Conservation (phyloP, 2,329 filamentous ascomycete species). For the Aspergillus intermedius region DNA sequence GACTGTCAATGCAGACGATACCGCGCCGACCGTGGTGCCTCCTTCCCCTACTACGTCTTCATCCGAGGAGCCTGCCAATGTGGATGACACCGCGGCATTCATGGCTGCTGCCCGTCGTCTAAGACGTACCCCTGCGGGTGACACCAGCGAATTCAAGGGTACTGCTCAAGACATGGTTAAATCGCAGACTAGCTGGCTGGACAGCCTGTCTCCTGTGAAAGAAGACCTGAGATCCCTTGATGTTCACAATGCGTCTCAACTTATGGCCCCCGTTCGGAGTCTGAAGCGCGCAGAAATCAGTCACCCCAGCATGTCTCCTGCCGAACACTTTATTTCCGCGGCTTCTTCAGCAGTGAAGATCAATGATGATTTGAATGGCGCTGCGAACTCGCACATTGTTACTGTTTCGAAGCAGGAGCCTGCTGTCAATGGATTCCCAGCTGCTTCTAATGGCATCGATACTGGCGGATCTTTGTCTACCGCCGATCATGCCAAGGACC, state of each 20-base stretch:
- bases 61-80: constrained; percentile 4
- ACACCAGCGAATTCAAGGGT: background rate
- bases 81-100: constrained; percentile 23
- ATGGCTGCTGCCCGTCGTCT: constrained; percentile 18
- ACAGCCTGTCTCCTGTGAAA: background rate
- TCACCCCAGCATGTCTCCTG: background rate
- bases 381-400: background rate
- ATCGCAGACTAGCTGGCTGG: too few relatives aligned
- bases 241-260: background rate
- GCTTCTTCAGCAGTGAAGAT: background rate
- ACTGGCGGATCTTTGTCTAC: background rate
- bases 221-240: background rate
- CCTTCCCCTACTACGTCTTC: background rate
- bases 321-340: background rate
- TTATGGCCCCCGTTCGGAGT: background rate
- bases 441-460: background rate
- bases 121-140: background rate
- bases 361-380: background rate
- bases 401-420: background rate
- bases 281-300: background rate
- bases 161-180: background rate
- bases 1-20: background rate
- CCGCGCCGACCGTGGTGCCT: background rate
- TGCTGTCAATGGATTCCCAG: background rate
- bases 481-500: background rate